Conservation (phyloP, 257 asterid genomes). For the Penstemon eatonii region DNA sequence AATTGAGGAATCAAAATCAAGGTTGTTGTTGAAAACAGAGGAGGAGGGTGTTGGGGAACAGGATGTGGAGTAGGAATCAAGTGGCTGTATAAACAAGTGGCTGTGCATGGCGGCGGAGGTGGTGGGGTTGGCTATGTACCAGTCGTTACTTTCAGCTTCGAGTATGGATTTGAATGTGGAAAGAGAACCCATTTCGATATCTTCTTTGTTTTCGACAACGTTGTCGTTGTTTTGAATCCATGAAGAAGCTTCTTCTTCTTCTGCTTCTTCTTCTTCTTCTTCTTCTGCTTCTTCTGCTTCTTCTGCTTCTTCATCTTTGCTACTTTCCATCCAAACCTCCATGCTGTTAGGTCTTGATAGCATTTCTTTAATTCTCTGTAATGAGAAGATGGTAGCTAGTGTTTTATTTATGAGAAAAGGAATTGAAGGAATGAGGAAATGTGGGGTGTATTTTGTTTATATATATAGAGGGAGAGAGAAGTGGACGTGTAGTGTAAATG, state of each 20-base stretch:
- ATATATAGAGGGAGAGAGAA: conserved; percentile 7
- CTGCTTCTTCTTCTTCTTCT: no score
- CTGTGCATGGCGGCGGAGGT: conserved; percentile 42
- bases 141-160: conserved; percentile 63
- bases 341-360: conserved; percentile 62
- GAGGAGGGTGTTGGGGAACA: conserved; percentile 79
- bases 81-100: conserved; percentile 42
- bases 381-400: no score
- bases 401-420: no score
- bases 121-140: conserved; percentile 46
- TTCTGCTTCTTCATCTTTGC: conserved; percentile 35
- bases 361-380: conserved; percentile 32
- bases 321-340: conserved; percentile 66
- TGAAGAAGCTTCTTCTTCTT: conserved; percentile 32
- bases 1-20: conserved; percentile 34
- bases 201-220: conserved; percentile 34
- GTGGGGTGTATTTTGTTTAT: no score
- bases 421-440: background rate
- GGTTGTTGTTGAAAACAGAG: conserved; percentile 45
- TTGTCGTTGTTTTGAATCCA: conserved; percentile 48
- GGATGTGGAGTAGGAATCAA: conserved; percentile 69
- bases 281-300: no score
- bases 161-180: conserved; percentile 78
- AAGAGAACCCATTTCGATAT: conserved; percentile 52
- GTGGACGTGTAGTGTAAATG: no score